A percentile compares a stretch with the other conserved stretches of the same genome.
Evolutionary conservation across 192 early-diverging fungal species (phyloP).

Genomic region (Linnemannia hyalina): DNA sequence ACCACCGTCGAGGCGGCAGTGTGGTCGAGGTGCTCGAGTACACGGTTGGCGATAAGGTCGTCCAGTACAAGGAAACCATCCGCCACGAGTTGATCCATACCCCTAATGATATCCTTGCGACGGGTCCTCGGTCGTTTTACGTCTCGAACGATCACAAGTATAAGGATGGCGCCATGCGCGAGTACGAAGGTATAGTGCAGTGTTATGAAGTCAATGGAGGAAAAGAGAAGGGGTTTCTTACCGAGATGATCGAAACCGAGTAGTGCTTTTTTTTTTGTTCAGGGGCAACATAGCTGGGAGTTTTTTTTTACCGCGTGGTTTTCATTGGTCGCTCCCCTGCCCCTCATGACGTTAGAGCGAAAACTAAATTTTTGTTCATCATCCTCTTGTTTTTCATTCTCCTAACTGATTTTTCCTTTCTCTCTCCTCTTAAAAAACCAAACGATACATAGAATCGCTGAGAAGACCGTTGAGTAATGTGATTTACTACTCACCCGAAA

Average conservation of each 20-base stretch:
- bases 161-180: conserved; percentile 34
- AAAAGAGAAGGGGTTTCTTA: not conserved
- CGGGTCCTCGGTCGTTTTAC: conserved; percentile 67
- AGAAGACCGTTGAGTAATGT: conserved; percentile 38
- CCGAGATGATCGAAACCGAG: not conserved
- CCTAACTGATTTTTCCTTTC: not conserved
- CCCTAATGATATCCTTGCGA: conserved; percentile 71
- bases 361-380: not conserved
- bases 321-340: not conserved
- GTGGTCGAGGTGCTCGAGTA: conserved; percentile 70
- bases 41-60: conserved; percentile 49
- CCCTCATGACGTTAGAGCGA: not conserved
- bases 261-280: not conserved
- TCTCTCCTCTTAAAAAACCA: not conserved
- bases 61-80: conserved; percentile 65
- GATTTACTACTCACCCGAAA: conserved; percentile 43
- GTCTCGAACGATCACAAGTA: conserved; percentile 67
- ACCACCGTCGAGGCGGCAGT: conserved; percentile 67
- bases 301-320: not conserved
- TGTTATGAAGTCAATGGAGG: too few relatives aligned
- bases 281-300: not conserved
- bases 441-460: not conserved
- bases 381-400: not conserved
- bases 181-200: conserved; percentile 48
- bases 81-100: conserved; percentile 63